Conservation (phyloP, 2,329 filamentous ascomycete species). For the Chrysosporium queenslandicum region DNA sequence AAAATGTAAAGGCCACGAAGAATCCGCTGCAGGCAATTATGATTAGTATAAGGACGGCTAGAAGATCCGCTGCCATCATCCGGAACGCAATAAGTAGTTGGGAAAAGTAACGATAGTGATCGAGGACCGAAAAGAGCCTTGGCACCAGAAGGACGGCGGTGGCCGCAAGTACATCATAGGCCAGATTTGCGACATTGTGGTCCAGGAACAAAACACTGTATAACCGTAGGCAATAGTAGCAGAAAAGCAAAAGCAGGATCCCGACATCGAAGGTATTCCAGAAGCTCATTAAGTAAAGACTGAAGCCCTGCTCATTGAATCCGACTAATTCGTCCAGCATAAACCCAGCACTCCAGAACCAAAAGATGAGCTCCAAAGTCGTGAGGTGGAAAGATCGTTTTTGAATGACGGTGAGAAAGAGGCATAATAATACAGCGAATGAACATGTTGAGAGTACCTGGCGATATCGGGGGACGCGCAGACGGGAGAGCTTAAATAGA, state of each 20-base stretch:
- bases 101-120: constrained; percentile 93
- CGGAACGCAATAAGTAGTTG: constrained; percentile 89
- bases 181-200: constrained; percentile 66
- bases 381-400: constrained; percentile 72
- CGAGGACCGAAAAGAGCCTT: constrained; percentile 81
- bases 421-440: constrained; percentile 68
- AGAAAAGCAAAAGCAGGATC: constrained; percentile 72
- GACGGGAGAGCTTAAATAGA: constrained; percentile 77
- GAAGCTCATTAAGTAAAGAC: constrained; percentile 92
- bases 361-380: constrained; percentile 76
- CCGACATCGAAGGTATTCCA: constrained; percentile 95
- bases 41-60: constrained; percentile 74
- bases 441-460: constrained; percentile 84
- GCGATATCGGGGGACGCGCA: constrained; percentile 83
- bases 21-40: constrained; percentile 86
- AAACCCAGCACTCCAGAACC: constrained; percentile 95
- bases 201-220: constrained; percentile 80
- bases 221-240: constrained; percentile 81
- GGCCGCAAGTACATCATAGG: constrained; percentile 87
- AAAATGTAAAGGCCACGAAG: constrained; percentile 86
- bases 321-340: constrained; percentile 95
- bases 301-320: constrained; percentile 94
- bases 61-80: constrained; percentile 82
- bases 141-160: constrained; percentile 85
- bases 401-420: constrained; percentile 74